A percentile compares a stretch with the other conserved stretches of the same genome.
Conservation (phyloP, 768 basidiomycete genomes). For the Collybia sordida region DNA sequence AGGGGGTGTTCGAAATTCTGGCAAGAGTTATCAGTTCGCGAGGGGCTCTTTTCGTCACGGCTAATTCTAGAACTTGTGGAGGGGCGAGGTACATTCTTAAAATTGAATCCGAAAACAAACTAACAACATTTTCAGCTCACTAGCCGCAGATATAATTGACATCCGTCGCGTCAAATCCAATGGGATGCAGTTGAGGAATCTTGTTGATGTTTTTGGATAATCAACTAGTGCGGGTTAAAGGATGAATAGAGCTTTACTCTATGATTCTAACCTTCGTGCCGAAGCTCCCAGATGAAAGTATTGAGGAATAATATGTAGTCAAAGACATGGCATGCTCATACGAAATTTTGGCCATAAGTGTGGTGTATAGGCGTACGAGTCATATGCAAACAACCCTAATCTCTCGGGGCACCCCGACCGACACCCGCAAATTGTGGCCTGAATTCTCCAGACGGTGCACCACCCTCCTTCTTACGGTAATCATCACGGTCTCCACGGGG, state of each 20-base stretch:
- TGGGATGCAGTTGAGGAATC: slow-evolving; percentile 29
- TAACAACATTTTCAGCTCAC: slow-evolving; percentile 38
- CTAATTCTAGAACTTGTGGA: slow-evolving; percentile 44
- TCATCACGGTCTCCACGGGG: slow-evolving; percentile 89
- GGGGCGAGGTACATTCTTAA: slow-evolving; percentile 38
- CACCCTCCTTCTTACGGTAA: slow-evolving; percentile 90
- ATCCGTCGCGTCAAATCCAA: slow-evolving; percentile 29
- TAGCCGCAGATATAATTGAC: slow-evolving; percentile 52
- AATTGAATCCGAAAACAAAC: background rate
- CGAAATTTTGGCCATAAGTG: slow-evolving; percentile 20
- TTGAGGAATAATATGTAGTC: slow-evolving; percentile 11
- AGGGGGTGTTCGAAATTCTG: slow-evolving; percentile 53
- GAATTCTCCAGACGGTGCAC: slow-evolving; percentile 80
- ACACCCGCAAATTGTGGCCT: slow-evolving; percentile 87
- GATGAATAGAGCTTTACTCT: no score
- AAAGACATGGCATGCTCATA: slow-evolving; percentile 23
- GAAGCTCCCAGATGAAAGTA: background rate
- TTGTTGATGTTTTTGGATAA: slow-evolving; percentile 46
- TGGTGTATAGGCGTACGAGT: slow-evolving; percentile 16
- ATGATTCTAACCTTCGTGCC: no score
- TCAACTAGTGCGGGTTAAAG: no score
- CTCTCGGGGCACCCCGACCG: slow-evolving; percentile 83
- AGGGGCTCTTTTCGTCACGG: slow-evolving; percentile 48
- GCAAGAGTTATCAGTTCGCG: slow-evolving; percentile 54
- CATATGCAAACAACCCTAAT: slow-evolving; percentile 34